Percentiles rank a stretch among this genome's conserved stretches.
Evolutionary conservation across 768 basidiomycete genomes (phyloP).

Genomic region (Coprinellus micaceus): DNA sequence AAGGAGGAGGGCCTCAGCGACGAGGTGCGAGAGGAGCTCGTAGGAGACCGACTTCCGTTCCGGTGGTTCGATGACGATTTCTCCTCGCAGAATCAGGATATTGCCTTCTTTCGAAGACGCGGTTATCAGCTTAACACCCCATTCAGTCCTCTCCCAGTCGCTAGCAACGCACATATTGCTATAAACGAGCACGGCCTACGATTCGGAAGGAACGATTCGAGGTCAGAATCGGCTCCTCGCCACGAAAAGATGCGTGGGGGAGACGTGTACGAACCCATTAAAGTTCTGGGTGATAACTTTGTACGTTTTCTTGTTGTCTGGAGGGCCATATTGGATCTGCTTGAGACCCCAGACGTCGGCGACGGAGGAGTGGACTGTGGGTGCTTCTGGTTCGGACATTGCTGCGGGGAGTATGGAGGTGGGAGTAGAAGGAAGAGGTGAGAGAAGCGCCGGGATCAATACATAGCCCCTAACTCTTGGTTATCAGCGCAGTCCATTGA

Average conservation of each 20-base stretch:
- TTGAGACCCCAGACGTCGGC: conserved; percentile 81
- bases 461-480: too few species aligned
- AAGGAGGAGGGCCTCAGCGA: conserved; percentile 76
- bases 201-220: neutral
- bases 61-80: conserved; percentile 68
- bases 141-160: neutral
- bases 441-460: too few species aligned
- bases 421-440: neutral
- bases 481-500: too few species aligned
- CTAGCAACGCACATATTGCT: conserved; percentile 63
- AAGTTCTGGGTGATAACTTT: conserved; percentile 82
- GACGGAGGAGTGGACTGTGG: conserved; percentile 38
- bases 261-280: conserved; percentile 58
- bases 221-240: conserved; percentile 3
- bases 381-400: conserved; percentile 14
- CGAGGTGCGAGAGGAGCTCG: conserved; percentile 76
- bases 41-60: conserved; percentile 74
- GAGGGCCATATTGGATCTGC: conserved; percentile 47
- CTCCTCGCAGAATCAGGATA: conserved; percentile 80
- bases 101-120: conserved; percentile 52
- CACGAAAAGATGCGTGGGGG: neutral
- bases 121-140: conserved; percentile 1
- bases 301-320: conserved; percentile 27
- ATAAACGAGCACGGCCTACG: conserved; percentile 86
- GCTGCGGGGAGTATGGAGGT: neutral